These are phyloP conservation scores for Cystofilobasidium capitatum DNA, from an alignment of 768 basidiomycete genomes.

Conservation along the genomic window DNA sequence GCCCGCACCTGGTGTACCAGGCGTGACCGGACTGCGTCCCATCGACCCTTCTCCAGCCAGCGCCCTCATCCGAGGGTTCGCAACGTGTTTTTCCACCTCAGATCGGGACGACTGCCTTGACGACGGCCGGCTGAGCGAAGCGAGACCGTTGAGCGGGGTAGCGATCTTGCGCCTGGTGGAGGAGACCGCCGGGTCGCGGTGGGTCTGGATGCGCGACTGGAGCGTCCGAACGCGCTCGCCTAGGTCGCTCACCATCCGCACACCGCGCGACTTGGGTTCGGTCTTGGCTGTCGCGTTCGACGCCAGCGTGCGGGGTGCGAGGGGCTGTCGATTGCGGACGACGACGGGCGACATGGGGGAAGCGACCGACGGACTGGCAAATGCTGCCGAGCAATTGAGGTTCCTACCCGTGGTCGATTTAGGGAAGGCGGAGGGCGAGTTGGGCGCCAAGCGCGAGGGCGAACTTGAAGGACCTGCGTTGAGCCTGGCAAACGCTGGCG, in stretches of 20 bases:
- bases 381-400: conserved; percentile 33
- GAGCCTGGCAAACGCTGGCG: not conserved
- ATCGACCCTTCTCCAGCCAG: not conserved
- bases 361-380: conserved; percentile 53
- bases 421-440: conserved; percentile 15
- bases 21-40: conserved; percentile 11
- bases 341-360: conserved; percentile 44
- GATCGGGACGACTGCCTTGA: not conserved
- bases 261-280: conserved; percentile 62
- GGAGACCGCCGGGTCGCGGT: conserved; percentile 1
- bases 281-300: conserved; percentile 37
- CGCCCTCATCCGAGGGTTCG: conserved; percentile 16
- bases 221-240: conserved; percentile 69
- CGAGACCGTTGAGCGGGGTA: not conserved
- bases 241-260: conserved; percentile 90
- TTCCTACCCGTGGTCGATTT: conserved; percentile 42
- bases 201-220: conserved; percentile 78
- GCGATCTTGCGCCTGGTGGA: not conserved
- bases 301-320: conserved; percentile 32
- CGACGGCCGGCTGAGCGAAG: not conserved
- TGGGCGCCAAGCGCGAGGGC: not conserved
- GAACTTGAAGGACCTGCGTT: not conserved
- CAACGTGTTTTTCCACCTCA: too few relatives aligned
- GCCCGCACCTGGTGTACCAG: not conserved
- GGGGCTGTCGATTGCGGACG: conserved; percentile 40